Evolutionary conservation across 345 rosid genomes (phyloP).

Genomic region (Brassica juncea): DNA sequence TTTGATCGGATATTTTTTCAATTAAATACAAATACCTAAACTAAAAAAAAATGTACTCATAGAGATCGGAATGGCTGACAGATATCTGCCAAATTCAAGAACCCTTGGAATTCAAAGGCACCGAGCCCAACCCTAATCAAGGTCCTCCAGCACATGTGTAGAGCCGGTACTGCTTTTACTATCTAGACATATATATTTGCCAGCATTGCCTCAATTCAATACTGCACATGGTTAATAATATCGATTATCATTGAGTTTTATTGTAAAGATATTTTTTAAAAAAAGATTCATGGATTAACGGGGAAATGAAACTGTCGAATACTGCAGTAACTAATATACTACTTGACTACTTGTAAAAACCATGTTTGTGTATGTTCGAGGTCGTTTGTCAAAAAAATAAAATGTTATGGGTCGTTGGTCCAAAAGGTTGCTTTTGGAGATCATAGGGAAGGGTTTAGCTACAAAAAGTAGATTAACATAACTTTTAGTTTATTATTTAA

Average conservation of each 20-base stretch:
- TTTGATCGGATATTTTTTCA: neutral
- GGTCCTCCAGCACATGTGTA: no score
- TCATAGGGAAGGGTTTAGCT: constrained; percentile 31
- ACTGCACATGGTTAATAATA: constrained; percentile 9
- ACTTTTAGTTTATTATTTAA: neutral
- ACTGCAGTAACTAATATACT: constrained; percentile 3
- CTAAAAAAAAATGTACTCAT: neutral
- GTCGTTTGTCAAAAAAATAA: constrained; percentile 35
- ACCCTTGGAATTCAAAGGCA: neutral
- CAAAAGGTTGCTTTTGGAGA: constrained; percentile 31
- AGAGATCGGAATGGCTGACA: neutral
- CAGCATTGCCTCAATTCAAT: constrained; percentile 16
- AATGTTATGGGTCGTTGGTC: constrained; percentile 40
- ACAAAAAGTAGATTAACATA: constrained; percentile 2
- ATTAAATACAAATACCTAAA: neutral
- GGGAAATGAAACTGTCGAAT: constrained; percentile 9
- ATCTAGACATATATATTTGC: constrained; percentile 6
- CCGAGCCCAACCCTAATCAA: neutral
- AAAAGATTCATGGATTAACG: constrained; percentile 1
- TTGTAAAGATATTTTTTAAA: neutral
- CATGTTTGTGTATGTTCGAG: constrained; percentile 29
- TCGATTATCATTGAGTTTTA: constrained; percentile 16
- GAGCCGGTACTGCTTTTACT: constrained; percentile 3
- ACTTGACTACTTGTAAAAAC: neutral
- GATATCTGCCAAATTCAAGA: neutral